Conservation (phyloP, 352 stramenopile species). For the Phytophthora cryptogea region DNA sequence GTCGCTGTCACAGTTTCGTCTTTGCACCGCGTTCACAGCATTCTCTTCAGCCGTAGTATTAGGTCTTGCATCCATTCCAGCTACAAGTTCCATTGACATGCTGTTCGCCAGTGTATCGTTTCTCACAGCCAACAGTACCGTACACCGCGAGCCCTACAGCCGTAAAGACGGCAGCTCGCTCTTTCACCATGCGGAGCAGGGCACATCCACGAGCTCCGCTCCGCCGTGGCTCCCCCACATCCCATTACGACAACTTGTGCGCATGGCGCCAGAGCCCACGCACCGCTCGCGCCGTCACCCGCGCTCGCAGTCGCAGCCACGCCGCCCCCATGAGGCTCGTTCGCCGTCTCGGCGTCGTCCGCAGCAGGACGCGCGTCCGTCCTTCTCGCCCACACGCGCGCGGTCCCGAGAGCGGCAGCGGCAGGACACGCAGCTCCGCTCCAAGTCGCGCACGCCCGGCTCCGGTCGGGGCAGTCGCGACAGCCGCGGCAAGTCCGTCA, state of each 20-base stretch:
- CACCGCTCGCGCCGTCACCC: constrained; percentile 27
- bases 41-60: not conserved
- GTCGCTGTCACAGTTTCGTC: no score
- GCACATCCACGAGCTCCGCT: constrained; percentile 12
- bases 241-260: constrained; percentile 14
- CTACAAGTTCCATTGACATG: not conserved
- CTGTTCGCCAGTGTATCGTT: not conserved
- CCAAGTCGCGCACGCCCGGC: constrained; percentile 29
- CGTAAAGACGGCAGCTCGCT: constrained; percentile 29
- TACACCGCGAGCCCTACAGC: constrained; percentile 9
- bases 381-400: constrained; percentile 27
- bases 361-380: constrained; percentile 13
- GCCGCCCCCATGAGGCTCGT: constrained; percentile 1
- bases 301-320: constrained; percentile 25
- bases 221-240: constrained; percentile 20
- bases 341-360: constrained; percentile 22
- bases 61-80: no score
- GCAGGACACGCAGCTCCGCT: constrained; percentile 15
- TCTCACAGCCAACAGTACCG: not conserved
- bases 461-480: constrained; percentile 15
- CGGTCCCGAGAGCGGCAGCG: constrained; percentile 18
- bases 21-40: not conserved
- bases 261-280: constrained; percentile 34
- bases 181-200: constrained; percentile 23
- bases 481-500: constrained; percentile 24